phyloP scores from a whole-genome alignment of 2,329 filamentous ascomycete genomes.

The Xylariaceae sp. region DNA sequence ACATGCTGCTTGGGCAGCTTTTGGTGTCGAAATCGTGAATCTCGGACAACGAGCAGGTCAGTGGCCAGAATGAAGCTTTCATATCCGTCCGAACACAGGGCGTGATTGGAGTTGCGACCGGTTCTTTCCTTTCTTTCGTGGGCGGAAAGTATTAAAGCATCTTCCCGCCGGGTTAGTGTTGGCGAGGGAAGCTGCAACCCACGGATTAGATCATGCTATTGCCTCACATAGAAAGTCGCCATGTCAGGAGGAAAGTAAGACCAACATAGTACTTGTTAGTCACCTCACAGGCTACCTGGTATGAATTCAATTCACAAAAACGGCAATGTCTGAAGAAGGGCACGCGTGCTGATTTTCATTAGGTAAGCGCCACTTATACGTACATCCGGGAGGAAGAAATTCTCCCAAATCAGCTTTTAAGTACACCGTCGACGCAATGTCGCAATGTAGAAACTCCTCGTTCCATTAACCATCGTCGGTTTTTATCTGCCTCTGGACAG shows the following conservation, averaged over 20 bases:
- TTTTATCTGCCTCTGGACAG: slow-evolving; percentile 32
- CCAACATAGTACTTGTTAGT: neutral
- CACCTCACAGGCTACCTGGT: neutral
- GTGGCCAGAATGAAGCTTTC: neutral
- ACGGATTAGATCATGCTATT: neutral
- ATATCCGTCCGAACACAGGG: neutral
- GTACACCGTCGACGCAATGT: slow-evolving; percentile 48
- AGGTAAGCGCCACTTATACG: slow-evolving; percentile 1
- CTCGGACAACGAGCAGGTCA: neutral
- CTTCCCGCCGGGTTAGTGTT: neutral
- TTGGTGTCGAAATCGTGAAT: neutral
- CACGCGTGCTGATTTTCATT: slow-evolving; percentile 21
- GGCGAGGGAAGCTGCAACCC: neutral
- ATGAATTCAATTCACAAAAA: neutral
- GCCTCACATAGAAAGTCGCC: slow-evolving; percentile 18
- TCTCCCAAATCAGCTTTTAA: slow-evolving; percentile 31
- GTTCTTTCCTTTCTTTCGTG: neutral
- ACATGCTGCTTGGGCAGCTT: slow-evolving; percentile 6
- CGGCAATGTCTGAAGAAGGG: neutral
- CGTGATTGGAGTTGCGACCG: neutral
- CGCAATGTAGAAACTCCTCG: slow-evolving; percentile 40
- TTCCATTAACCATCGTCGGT: slow-evolving; percentile 40
- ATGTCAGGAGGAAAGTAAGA: neutral
- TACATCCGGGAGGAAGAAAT: neutral
- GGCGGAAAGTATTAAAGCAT: neutral